phyloP scores from a whole-genome alignment of 1,139 yeast species.

The Yamadazyma dushanensis region DNA sequence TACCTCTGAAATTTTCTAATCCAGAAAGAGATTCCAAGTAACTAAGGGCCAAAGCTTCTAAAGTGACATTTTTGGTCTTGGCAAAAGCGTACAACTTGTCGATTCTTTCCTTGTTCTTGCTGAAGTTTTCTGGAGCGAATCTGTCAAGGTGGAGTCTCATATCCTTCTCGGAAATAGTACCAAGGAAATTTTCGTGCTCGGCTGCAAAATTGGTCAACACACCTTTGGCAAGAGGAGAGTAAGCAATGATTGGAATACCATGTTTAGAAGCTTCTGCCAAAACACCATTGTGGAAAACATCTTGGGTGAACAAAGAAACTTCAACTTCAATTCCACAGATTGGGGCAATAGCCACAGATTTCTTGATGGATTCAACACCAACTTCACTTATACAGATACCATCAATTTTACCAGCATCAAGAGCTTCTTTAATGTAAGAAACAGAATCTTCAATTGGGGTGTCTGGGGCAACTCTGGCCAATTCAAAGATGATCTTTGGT shows the following conservation, averaged over 20 bases:
- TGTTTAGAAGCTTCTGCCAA: conserved; percentile 43
- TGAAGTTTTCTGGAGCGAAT: conserved; percentile 56
- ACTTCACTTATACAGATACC: conserved; percentile 75
- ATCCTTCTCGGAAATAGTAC: conserved; percentile 28
- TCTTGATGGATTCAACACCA: conserved; percentile 53
- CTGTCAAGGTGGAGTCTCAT: conserved; percentile 53
- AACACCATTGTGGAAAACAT: conserved; percentile 59
- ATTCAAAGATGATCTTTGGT: conserved; percentile 58
- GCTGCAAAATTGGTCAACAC: conserved; percentile 62
- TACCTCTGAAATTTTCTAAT: conserved; percentile 23
- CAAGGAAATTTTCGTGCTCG: conserved; percentile 26
- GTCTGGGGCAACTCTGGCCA: conserved; percentile 62
- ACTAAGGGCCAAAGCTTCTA: conserved; percentile 71
- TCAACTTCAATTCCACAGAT: conserved; percentile 74
- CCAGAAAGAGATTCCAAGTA: conserved; percentile 47
- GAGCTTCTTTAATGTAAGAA: conserved; percentile 46
- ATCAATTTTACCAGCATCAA: conserved; percentile 56
- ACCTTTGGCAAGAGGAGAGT: conserved; percentile 81
- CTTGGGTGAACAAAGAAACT: conserved; percentile 62
- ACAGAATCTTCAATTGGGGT: conserved; percentile 51
- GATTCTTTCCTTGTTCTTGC: conserved; percentile 50
- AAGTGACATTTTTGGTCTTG: conserved; percentile 38
- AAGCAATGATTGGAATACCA: conserved; percentile 66
- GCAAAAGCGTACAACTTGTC: conserved; percentile 45
- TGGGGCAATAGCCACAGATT: conserved; percentile 49